Base-by-base conservation (phyloP, 2,329 filamentous ascomycete species). In the Scytalidium sp. region DNA sequence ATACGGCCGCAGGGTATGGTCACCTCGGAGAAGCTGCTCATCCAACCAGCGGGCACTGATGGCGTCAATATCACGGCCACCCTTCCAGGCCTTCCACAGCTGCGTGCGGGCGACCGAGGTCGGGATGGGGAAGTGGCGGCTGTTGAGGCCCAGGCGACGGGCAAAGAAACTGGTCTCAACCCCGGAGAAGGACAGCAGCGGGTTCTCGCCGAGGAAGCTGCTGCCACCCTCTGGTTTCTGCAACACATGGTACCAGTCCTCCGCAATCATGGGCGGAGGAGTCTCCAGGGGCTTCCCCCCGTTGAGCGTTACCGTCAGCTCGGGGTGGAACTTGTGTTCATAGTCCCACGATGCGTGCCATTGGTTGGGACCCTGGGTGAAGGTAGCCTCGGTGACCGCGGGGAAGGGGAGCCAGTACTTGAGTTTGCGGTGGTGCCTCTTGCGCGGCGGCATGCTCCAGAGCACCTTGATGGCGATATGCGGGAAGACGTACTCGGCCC, bases 361-460 rank as follows among this genome's bases (percentile, higher is more conserved):
- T 3, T 78, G 72, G 54, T 79, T 72, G 3, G 74, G 61, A 5
- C 71, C 74, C 43, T 78, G 70, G 1, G 78, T 73, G 50, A 79
- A 79, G 0, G 72, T 78, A n/a, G 76, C 76, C 60, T 79, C 73
- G 2, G 71, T 75, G 3, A 80, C 74, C 50, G 76, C 74, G n/a
- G 75, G 71, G 53, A 76, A 72, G 9, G 77, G 76, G 43, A 80
- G 77, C 75, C 75, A 78, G 41, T 72, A 69, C 45, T 79, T 73
- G 48, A 73, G 65, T 60, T 75, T 78, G 54, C 78, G 71, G 3
- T 72, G 68, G 56, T 75, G 72, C 22, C 70, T 71, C 23, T 69
- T 65, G 13, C 13, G 25, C 8, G 76, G 75, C 49, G 75, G 73
- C 6, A 72, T 73, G 56, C 74, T 75, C 76, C 76, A 80, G 20